A percentile compares a stretch with the other conserved stretches of the same genome.
Evolutionary conservation across 768 basidiomycete genomes (phyloP).

Genomic region (Amanita muscaria): DNA sequence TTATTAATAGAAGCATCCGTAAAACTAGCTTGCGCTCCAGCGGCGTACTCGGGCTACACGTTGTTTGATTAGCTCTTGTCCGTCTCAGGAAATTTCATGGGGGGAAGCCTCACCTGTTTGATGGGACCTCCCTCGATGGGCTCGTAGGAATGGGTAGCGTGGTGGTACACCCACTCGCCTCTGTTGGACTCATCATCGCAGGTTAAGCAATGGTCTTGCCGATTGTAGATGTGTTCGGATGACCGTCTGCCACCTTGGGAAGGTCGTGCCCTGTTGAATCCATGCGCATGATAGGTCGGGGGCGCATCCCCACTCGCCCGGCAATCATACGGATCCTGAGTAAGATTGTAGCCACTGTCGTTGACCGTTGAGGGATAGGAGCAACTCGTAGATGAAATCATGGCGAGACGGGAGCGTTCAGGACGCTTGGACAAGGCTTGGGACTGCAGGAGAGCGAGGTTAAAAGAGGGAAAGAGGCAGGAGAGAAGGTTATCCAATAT

Average conservation of each 20-base stretch:
- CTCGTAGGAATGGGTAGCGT: not conserved
- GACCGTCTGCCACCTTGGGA: not conserved
- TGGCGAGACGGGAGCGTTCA: not conserved
- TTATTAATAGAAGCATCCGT: slow-evolving; percentile 8
- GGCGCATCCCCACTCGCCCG: not conserved
- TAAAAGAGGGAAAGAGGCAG: slow-evolving; percentile 2
- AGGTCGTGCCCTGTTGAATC: not conserved
- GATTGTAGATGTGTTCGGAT: slow-evolving; percentile 5
- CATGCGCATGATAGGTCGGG: not conserved
- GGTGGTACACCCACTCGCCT: slow-evolving; percentile 1
- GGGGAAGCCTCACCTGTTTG: slow-evolving; percentile 4
- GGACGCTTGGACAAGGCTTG: not conserved
- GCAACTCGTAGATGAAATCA: no score
- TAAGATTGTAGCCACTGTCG: no score
- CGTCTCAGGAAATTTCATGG: not conserved
- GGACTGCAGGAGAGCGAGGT: slow-evolving; percentile 1
- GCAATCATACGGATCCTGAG: no score
- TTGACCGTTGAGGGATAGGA: no score
- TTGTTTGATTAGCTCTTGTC: slow-evolving; percentile 6
- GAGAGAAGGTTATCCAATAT: slow-evolving; percentile 9
- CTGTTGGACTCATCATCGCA: not conserved
- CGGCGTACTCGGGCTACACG: slow-evolving; percentile 5
- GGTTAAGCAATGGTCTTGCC: not conserved
- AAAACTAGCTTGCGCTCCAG: slow-evolving; percentile 3
- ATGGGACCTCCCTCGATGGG: not conserved